A percentile compares a stretch with the other conserved stretches of the same genome.
Conservation (phyloP, 768 basidiomycete species). For the Pulveroboletus frians region DNA sequence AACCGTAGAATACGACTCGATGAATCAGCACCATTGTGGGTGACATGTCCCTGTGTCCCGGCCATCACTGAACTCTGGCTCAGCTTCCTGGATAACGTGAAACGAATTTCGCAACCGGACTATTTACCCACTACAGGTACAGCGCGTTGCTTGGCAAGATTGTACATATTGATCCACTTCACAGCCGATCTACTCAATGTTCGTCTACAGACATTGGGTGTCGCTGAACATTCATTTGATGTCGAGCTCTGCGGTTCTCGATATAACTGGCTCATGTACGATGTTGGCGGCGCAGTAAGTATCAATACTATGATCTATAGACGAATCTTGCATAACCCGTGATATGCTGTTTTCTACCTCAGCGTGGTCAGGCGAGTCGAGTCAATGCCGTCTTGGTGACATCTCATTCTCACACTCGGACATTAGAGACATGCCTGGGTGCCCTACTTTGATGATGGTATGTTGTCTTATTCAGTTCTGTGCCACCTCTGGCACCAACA, state of each 20-base stretch:
- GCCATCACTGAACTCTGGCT: conserved; percentile 2
- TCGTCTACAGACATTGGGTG: conserved; percentile 74
- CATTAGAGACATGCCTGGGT: conserved; percentile 73
- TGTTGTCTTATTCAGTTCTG: conserved; percentile 21
- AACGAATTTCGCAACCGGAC: conserved; percentile 61
- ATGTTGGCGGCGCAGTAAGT: conserved; percentile 79
- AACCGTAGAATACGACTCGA: conserved; percentile 61
- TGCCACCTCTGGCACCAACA: conserved; percentile 11
- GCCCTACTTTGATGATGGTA: conserved; percentile 82
- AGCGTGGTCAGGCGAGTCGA: conserved; percentile 58
- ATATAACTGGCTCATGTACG: conserved; percentile 76
- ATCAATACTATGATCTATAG: conserved; percentile 1
- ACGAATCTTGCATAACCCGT: not conserved
- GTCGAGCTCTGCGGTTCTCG: conserved; percentile 56
- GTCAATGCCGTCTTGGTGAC: conserved; percentile 10
- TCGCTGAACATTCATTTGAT: conserved; percentile 71
- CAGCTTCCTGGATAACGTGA: conserved; percentile 66
- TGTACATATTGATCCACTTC: not conserved
- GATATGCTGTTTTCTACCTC: conserved; percentile 10
- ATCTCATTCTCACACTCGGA: conserved; percentile 11
- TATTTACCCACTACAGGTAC: conserved; percentile 69
- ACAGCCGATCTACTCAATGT: conserved; percentile 75
- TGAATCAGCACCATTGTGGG: conserved; percentile 74
- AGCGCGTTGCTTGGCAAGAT: conserved; percentile 5
- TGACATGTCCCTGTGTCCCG: not conserved